phyloP scores from a whole-genome alignment of 768 basidiomycete genomes.

The Lactarius pseudohatsudake region DNA sequence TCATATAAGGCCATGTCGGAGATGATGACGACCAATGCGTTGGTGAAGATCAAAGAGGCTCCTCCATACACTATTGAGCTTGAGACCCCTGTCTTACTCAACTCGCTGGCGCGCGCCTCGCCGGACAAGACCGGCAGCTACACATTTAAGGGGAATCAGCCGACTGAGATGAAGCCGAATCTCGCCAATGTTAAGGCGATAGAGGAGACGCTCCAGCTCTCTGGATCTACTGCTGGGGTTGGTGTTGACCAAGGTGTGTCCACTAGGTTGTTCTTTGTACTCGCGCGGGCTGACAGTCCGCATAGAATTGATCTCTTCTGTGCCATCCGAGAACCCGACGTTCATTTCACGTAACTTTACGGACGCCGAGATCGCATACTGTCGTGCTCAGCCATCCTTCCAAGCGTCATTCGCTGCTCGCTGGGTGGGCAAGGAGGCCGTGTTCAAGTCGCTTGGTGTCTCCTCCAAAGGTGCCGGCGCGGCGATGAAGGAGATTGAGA shows the following conservation, averaged over 20 bases:
- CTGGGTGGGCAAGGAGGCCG: conserved; percentile 97
- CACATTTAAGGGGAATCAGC: conserved; percentile 67
- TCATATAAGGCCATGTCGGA: conserved; percentile 92
- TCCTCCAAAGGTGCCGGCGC: conserved; percentile 90
- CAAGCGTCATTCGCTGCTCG: conserved; percentile 92
- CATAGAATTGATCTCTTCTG: conserved; percentile 85
- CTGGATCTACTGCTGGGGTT: conserved; percentile 64
- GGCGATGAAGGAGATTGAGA: conserved; percentile 97
- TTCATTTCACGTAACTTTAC: conserved; percentile 96
- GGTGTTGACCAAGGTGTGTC: conserved; percentile 83
- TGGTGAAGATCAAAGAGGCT: conserved; percentile 93
- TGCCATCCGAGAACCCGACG: conserved; percentile 84
- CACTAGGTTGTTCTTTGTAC: conserved; percentile 19
- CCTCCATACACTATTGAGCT: conserved; percentile 87
- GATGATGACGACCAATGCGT: conserved; percentile 91
- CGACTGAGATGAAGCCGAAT: conserved; percentile 52
- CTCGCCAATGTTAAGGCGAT: conserved; percentile 67
- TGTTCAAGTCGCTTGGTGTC: conserved; percentile 93
- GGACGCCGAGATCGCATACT: conserved; percentile 82
- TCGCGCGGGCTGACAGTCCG: conserved; percentile 6
- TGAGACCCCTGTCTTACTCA: conserved; percentile 83
- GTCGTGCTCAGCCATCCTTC: conserved; percentile 80
- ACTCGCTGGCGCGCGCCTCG: conserved; percentile 86
- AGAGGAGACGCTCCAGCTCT: conserved; percentile 49
- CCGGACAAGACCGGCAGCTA: conserved; percentile 82